Percentiles rank a stretch among this genome's conserved stretches.
Conservation (phyloP, 2,329 filamentous ascomycete genomes). For the Diaporthe batatas region DNA sequence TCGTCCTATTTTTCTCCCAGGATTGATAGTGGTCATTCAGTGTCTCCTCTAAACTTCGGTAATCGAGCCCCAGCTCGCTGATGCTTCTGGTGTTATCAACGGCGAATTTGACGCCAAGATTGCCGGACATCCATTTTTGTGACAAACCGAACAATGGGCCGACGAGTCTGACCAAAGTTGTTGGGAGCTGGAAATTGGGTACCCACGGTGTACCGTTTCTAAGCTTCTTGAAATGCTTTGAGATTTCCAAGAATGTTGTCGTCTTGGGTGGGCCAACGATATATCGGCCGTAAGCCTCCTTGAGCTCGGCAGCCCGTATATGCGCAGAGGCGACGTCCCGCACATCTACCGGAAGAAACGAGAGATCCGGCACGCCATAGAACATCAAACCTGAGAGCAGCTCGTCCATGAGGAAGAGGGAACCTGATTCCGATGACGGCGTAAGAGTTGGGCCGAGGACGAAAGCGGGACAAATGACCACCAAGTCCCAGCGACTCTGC, state of each 20-base stretch:
- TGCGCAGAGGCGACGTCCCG: constrained; percentile 46
- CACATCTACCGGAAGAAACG: constrained; percentile 45
- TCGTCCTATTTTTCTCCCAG: constrained; percentile 14
- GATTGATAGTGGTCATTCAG: constrained; percentile 37
- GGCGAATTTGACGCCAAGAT: constrained; percentile 35
- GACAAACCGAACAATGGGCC: constrained; percentile 38
- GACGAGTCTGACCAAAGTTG: constrained; percentile 23
- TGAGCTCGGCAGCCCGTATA: constrained; percentile 38
- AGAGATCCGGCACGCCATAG: constrained; percentile 47
- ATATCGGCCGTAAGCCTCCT: constrained; percentile 40
- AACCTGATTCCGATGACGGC: constrained; percentile 46
- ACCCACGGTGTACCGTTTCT: constrained; percentile 33
- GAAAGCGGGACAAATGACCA: constrained; percentile 47
- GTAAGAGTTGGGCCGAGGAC: constrained; percentile 47
- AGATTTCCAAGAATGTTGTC: constrained; percentile 36
- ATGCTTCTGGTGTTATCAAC: constrained; percentile 38
- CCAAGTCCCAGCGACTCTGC: constrained; percentile 46
- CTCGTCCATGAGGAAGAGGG: constrained; percentile 47
- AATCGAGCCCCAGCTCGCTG: constrained; percentile 32
- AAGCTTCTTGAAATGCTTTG: constrained; percentile 33
- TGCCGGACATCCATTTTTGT: constrained; percentile 38
- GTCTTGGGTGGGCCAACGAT: constrained; percentile 32
- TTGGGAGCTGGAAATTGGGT: constrained; percentile 34
- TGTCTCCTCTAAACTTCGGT: constrained; percentile 34
- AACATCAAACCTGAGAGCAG: constrained; percentile 46